Percentiles rank a stretch among this genome's conserved stretches.
phyloP scores from a whole-genome alignment of 768 basidiomycete species.

The Gautieria morchelliformis region DNA sequence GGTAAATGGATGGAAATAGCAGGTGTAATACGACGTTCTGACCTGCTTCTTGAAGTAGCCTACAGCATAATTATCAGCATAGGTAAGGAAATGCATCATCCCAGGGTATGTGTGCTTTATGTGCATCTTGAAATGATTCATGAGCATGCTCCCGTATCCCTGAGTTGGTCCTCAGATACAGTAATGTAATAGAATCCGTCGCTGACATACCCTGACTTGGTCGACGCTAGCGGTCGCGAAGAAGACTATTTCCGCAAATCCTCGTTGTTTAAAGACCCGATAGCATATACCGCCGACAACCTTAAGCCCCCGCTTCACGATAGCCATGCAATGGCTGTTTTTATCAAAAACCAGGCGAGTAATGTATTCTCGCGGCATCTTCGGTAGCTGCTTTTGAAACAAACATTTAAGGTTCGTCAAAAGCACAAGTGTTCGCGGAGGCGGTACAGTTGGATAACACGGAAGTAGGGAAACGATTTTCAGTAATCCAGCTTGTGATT shows the following conservation, averaged over 20 bases:
- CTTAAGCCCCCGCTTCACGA: constrained; percentile 89
- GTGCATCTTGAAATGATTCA: constrained; percentile 97
- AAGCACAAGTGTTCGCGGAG: constrained; percentile 67
- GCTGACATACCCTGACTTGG: constrained; percentile 77
- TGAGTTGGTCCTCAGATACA: constrained; percentile 20
- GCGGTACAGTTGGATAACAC: background rate
- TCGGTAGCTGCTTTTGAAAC: constrained; percentile 94
- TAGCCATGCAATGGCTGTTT: constrained; percentile 88
- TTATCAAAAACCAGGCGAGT: constrained; percentile 88
- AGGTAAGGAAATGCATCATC: constrained; percentile 94
- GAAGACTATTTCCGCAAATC: constrained; percentile 97
- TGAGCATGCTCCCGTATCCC: constrained; percentile 97
- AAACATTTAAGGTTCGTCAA: constrained; percentile 93
- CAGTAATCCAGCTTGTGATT: constrained; percentile 31
- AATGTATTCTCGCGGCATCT: constrained; percentile 99
- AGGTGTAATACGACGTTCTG: background rate
- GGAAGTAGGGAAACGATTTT: constrained; percentile 23
- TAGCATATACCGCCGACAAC: constrained; percentile 98
- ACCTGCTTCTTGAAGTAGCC: constrained; percentile 97
- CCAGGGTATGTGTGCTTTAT: constrained; percentile 72
- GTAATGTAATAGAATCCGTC: background rate
- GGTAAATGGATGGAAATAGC: background rate
- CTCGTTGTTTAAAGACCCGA: constrained; percentile 88
- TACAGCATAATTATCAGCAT: constrained; percentile 98
- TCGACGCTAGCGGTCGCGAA: constrained; percentile 95